These are phyloP conservation scores for Paecilomyces sp. DNA, from an alignment of 2,329 filamentous ascomycete genomes.

Conservation along the genomic window DNA sequence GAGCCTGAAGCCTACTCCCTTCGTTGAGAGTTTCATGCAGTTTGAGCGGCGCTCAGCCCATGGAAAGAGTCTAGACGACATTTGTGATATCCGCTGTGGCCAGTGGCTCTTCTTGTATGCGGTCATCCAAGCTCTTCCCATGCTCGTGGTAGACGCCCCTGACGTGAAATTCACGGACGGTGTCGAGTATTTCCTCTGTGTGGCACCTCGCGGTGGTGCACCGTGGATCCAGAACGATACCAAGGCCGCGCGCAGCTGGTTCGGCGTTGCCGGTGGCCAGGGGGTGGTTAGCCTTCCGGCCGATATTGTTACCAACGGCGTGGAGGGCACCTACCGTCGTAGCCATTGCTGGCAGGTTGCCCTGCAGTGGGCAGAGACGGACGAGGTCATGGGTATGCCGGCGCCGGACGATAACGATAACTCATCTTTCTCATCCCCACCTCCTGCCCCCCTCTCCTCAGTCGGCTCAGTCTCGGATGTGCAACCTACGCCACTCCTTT, in stretches of 20 bases:
- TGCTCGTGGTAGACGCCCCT: conserved; percentile 43
- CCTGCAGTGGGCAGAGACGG: conserved; percentile 50
- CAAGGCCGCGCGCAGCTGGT: conserved; percentile 40
- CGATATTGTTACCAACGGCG: conserved; percentile 58
- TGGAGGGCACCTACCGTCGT: conserved; percentile 61
- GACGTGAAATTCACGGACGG: conserved; percentile 37
- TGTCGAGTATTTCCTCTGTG: conserved; percentile 45
- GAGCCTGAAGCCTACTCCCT: conserved; percentile 45
- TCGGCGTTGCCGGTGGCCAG: conserved; percentile 53
- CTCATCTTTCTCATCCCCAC: conserved; percentile 31
- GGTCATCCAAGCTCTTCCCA: conserved; percentile 42
- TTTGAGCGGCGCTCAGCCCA: conserved; percentile 39
- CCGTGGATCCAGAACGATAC: conserved; percentile 43
- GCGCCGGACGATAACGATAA: conserved; percentile 29
- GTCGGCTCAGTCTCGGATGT: conserved; percentile 28
- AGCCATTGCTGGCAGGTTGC: conserved; percentile 64
- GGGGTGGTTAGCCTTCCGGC: conserved; percentile 56
- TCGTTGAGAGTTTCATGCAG: conserved; percentile 42
- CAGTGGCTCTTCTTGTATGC: conserved; percentile 48
- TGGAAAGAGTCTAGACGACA: conserved; percentile 38
- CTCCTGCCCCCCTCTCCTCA: conserved; percentile 30
- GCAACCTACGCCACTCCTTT: conserved; percentile 24
- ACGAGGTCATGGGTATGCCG: conserved; percentile 24
- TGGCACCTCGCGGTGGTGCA: conserved; percentile 40
- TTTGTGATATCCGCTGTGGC: conserved; percentile 41